phyloP scores from a whole-genome alignment of 1,284 basidiomycete genomes.

The Cutaneotrichosporon dermatis region DNA sequence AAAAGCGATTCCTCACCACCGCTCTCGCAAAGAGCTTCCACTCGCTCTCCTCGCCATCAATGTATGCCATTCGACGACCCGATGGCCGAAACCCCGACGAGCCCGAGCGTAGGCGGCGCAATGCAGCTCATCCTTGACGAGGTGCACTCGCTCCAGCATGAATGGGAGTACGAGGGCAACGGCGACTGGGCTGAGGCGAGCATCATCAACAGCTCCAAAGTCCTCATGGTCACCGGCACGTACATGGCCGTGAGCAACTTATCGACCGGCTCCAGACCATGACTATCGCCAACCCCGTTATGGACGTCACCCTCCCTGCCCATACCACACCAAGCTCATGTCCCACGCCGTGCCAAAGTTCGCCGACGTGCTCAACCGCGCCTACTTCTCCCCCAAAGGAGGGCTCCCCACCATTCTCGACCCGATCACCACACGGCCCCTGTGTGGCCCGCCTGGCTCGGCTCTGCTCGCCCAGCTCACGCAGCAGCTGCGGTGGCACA shows the following conservation, averaged over 20 bases:
- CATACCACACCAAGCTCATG: constrained; percentile 47
- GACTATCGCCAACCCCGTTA: constrained; percentile 46
- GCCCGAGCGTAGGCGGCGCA: constrained; percentile 31
- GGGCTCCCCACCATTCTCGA: constrained; percentile 38
- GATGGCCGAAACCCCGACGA: constrained; percentile 16
- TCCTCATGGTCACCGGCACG: constrained; percentile 44
- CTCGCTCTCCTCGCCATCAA: constrained; percentile 40
- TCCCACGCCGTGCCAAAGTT: constrained; percentile 40
- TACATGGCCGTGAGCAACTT: constrained; percentile 41
- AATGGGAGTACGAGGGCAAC: constrained; percentile 33
- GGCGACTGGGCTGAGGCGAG: constrained; percentile 46
- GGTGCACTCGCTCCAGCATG: constrained; percentile 38
- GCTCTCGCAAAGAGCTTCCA: constrained; percentile 45
- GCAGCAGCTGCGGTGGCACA: constrained; percentile 45
- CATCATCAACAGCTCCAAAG: constrained; percentile 46
- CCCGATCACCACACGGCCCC: constrained; percentile 42
- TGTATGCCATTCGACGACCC: constrained; percentile 28
- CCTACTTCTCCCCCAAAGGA: constrained; percentile 26
- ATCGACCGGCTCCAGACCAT: constrained; percentile 41
- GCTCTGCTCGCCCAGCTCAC: constrained; percentile 43
- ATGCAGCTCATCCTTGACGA: constrained; percentile 48
- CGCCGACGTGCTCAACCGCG: constrained; percentile 33
- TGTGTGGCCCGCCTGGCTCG: constrained; percentile 32
- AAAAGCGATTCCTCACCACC: constrained; percentile 34
- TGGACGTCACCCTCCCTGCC: constrained; percentile 48